Base-by-base conservation (phyloP, 1,139 yeast species). In the Pichia sp. region DNA sequence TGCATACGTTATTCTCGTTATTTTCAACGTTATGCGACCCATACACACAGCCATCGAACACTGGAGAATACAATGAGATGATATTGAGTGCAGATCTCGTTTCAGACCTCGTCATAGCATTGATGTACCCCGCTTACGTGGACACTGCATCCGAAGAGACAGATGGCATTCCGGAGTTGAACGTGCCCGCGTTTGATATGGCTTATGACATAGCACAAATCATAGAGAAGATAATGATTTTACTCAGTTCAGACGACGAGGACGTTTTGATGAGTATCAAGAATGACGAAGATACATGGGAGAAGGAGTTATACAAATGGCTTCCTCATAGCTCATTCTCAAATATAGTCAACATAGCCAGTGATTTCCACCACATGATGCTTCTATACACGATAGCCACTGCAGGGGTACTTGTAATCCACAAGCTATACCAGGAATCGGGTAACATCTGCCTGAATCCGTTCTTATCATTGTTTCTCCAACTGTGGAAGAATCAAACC, bases 401-500 rank as follows among this genome's bases (percentile, higher is more conserved):
- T 36, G 71, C 75, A 11, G 58, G 73, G 5, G 53, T 77, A 3
- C 61, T 72, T 47, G 60, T 72, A 4, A 66, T 80, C 21, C 66
- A 68, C 50, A 75, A 75, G 50, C 52, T 78, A 17, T 75, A 71
- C 37, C n/a, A 49, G 37, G 41, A 49, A n/a, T 59, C 51, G 9
- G 51, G 42, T 47, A 72, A 69, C 42, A 49, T 72, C 14, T 63
- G 69, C 13, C 41, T 69, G 30, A 78, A 78, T 48, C 91, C 91
- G 10, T 81, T 77, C 48, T 53, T 77, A 34, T 70, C 69, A 25
- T 63, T 66, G 33, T 68, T 76, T 38, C 58, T 77, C 8, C 71
- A 72, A 31, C 51, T 74, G 10, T 81, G 88, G 87, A 77, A 76
- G 49, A 66, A 74, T 32, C 73, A 74, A 46, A 76, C 86, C 3